Base-by-base conservation (phyloP, 352 stramenopile genomes). In the Globisporangium orthogonon region DNA sequence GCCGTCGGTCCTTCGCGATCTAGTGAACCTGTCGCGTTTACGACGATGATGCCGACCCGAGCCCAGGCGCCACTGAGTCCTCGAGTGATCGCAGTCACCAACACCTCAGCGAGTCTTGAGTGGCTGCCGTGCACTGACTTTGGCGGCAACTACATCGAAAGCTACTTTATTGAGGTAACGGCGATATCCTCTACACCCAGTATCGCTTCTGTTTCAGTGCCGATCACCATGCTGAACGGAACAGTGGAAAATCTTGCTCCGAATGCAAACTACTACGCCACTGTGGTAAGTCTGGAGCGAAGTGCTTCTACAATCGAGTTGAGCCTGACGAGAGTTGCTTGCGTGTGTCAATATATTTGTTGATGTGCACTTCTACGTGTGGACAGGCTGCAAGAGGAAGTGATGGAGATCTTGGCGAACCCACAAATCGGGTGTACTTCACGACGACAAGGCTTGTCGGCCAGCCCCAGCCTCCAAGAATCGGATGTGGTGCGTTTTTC, bases 51-150 rank as follows among this genome's bases (percentile, higher is more conserved):
- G 4, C 62, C 58, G 7, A 72, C 75, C 9, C 53, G 43, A 7
- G 71, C 78, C 5, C 58, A 63, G 39, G 63, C 66, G 4, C 75
- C 78, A 7, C 67, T 73, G 49, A 50, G 56, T n/a, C 58, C 69
- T 14, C 50, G 45, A 1, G 45, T 70, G 14, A 46, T 52, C 1
- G 29, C 48, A 0, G 54, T 67, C 4, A 60, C 67, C 0, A 55
- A 61, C 5, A 50, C 37, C 1, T 49, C 46, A 13, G 71, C 73
- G 0, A 52, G 58, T 1, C 41, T 88, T 1, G 47, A 53, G 13
- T 88, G 78, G 78, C 37, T 65, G 4, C 40, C 63, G 1, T 74
- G 70, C 7, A 18, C 58, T 15, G 78, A 88, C 49, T 70, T 83
- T 60, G 73, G 78, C 23, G 78, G 78, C 9, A 68, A 68, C 6